Percentiles rank a stretch among this genome's conserved stretches.
Evolutionary conservation across 2,329 filamentous ascomycete species (phyloP).

Genomic region (Microdochium paspali): DNA sequence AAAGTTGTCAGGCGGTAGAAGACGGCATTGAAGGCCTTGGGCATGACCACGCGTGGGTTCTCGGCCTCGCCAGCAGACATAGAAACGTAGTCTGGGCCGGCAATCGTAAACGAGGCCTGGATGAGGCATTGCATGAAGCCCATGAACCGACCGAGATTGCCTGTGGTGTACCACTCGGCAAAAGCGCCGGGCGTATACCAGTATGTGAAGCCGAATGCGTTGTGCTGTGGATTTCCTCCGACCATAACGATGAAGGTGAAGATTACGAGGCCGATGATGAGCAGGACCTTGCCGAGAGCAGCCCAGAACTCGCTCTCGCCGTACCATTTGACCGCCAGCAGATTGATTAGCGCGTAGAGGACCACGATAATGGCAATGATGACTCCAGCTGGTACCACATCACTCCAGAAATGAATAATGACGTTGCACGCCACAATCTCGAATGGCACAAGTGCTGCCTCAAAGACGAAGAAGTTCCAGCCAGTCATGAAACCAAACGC

Average conservation of each 20-base stretch:
- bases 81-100: conserved; percentile 49
- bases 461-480: conserved; percentile 67
- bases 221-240: conserved; percentile 66
- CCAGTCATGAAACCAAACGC: conserved; percentile 65
- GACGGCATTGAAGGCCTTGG: conserved; percentile 66
- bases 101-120: conserved; percentile 57
- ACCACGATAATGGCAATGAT: conserved; percentile 52
- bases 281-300: conserved; percentile 60
- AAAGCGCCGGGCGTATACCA: conserved; percentile 64
- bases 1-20: conserved; percentile 71
- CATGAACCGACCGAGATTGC: conserved; percentile 59
- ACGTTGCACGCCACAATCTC: conserved; percentile 58
- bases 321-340: conserved; percentile 66
- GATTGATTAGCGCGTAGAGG: conserved; percentile 49
- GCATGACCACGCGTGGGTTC: conserved; percentile 60
- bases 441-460: conserved; percentile 58
- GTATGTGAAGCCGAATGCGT: conserved; percentile 64
- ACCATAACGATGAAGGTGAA: conserved; percentile 81
- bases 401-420: conserved; percentile 55
- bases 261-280: conserved; percentile 61
- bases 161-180: conserved; percentile 52
- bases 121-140: conserved; percentile 72
- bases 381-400: conserved; percentile 46
- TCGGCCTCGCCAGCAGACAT: conserved; percentile 61
- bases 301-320: conserved; percentile 72